A percentile compares a stretch with the other conserved stretches of the same genome.
These are phyloP conservation scores for Epichloe elymi DNA, from an alignment of 2,329 filamentous ascomycete genomes.

Conservation along the genomic window DNA sequence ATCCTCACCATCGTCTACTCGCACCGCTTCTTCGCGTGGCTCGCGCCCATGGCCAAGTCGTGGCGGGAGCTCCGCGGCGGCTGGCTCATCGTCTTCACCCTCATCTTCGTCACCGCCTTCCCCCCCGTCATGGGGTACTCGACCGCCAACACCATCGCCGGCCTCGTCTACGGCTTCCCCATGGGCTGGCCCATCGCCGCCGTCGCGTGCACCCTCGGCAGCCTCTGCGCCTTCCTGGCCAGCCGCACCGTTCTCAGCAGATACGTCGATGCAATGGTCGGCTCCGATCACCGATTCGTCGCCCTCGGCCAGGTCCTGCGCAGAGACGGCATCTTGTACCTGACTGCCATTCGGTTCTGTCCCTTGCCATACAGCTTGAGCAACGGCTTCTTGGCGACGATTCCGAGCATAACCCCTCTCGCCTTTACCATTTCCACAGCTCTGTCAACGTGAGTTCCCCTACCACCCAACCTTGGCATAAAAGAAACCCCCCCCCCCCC, in stretches of 20 bases:
- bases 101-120: slow-evolving; percentile 67
- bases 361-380: slow-evolving; percentile 85
- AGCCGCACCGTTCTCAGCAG: slow-evolving; percentile 65
- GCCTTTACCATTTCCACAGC: slow-evolving; percentile 74
- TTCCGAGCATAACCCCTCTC: slow-evolving; percentile 69
- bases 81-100: slow-evolving; percentile 61
- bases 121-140: slow-evolving; percentile 83
- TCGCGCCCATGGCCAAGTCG: slow-evolving; percentile 58
- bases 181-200: slow-evolving; percentile 73
- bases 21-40: slow-evolving; percentile 62
- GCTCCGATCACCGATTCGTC: slow-evolving; percentile 73
- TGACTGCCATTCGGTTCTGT: slow-evolving; percentile 85
- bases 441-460: slow-evolving; percentile 41
- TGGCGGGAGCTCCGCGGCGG: slow-evolving; percentile 66
- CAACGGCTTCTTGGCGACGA: slow-evolving; percentile 88
- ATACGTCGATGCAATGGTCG: slow-evolving; percentile 71
- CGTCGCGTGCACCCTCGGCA: slow-evolving; percentile 64
- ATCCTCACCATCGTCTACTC: slow-evolving; percentile 67
- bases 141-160: slow-evolving; percentile 45
- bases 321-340: slow-evolving; percentile 74
- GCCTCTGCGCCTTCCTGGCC: slow-evolving; percentile 65
- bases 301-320: slow-evolving; percentile 80
- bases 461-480: not conserved
- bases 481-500: too few relatives aligned
- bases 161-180: slow-evolving; percentile 43